These are phyloP conservation scores for Prototheca cutis DNA, from an alignment of 163 green algal genomes.

Conservation along the genomic window DNA sequence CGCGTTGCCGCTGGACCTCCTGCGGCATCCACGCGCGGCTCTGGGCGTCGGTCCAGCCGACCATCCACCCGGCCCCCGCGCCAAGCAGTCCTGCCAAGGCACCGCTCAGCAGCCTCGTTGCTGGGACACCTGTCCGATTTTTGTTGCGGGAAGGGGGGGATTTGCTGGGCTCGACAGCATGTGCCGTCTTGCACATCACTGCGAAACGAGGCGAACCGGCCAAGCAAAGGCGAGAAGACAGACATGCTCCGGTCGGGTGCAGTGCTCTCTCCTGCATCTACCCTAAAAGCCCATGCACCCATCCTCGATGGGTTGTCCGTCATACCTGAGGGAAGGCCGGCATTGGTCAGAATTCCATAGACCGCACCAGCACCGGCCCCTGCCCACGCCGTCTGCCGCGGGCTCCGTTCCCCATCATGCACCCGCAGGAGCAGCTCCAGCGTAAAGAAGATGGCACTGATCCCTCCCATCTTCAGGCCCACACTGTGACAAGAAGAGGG, in stretches of 20 bases:
- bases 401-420: neutral
- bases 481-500: neutral
- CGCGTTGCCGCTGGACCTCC: neutral
- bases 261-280: too few relatives aligned
- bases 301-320: too few relatives aligned
- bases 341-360: neutral
- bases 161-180: too few relatives aligned
- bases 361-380: neutral
- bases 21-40: neutral
- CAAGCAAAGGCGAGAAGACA: too few relatives aligned
- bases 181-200: too few relatives aligned
- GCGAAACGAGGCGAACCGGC: too few relatives aligned
- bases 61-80: neutral
- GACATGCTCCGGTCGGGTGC: too few relatives aligned
- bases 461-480: slow-evolving; percentile 8
- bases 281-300: too few relatives aligned
- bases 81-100: neutral
- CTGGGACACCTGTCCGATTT: too few relatives aligned
- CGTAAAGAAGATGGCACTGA: slow-evolving; percentile 20
- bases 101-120: neutral
- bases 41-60: neutral
- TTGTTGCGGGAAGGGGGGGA: too few relatives aligned
- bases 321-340: neutral
- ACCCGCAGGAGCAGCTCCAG: slow-evolving; percentile 1
- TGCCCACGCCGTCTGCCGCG: neutral